Percentiles rank a stretch among this genome's conserved stretches.
Evolutionary conservation across 208 protist genomes (phyloP).

Genomic region (Leishmania lainsoni): DNA sequence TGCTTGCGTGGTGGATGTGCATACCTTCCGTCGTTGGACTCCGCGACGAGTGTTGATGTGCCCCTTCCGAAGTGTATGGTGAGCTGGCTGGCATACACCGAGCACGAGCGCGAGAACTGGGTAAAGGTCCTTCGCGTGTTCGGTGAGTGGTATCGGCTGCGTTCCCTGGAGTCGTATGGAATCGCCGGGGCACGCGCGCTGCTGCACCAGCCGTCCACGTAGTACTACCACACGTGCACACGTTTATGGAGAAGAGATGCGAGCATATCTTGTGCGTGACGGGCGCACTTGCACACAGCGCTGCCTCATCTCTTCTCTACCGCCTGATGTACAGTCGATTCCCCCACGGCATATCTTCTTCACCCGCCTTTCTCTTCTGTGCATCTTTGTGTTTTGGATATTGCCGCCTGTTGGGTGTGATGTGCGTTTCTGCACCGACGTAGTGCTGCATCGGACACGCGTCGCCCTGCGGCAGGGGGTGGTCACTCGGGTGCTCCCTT

Average conservation of each 20-base stretch:
- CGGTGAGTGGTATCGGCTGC: conserved; percentile 82
- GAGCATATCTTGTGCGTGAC: background rate
- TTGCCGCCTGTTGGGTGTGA: background rate
- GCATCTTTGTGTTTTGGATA: background rate
- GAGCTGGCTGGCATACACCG: conserved; percentile 47
- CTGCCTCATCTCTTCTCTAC: background rate
- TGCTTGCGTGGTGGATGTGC: conserved; percentile 25
- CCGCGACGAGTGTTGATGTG: background rate
- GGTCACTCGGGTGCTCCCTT: background rate
- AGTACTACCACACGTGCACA: background rate
- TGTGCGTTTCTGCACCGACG: background rate
- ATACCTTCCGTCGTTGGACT: conserved; percentile 40
- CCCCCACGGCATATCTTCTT: background rate
- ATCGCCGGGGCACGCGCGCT: conserved; percentile 2
- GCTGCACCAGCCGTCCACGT: conserved; percentile 7
- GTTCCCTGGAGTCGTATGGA: conserved; percentile 51
- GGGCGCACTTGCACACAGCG: background rate
- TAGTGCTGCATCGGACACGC: background rate
- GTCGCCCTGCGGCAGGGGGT: background rate
- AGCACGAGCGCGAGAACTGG: conserved; percentile 38
- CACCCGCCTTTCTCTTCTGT: background rate
- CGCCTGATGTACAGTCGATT: background rate
- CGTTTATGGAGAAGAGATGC: background rate
- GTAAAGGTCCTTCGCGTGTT: conserved; percentile 60
- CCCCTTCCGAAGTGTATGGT: conserved; percentile 32